A percentile compares a stretch with the other conserved stretches of the same genome.
phyloP scores from a whole-genome alignment of 805 yeast genomes.

The Candida nitratophila region DNA sequence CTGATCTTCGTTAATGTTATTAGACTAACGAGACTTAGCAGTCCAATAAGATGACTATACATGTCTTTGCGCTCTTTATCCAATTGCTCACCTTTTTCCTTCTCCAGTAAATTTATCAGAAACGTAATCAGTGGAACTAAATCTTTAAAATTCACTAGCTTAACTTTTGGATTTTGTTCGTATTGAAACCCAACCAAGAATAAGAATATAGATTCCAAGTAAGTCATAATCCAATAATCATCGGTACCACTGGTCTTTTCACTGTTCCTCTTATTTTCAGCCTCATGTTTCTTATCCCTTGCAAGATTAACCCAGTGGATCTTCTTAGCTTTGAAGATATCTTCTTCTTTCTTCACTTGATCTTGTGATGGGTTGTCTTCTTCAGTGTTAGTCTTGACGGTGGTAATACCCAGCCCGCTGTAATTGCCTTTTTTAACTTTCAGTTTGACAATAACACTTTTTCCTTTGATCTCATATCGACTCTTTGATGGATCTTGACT shows the following conservation, averaged over 20 bases:
- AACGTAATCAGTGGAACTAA: background rate
- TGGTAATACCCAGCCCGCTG: background rate
- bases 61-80: background rate
- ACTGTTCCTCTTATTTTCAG: background rate
- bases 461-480: background rate
- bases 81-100: background rate
- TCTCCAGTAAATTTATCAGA: background rate
- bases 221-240: background rate
- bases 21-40: background rate
- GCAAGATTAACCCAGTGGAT: conserved; percentile 8
- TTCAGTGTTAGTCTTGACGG: too few relatives aligned
- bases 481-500: background rate
- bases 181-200: conserved; percentile 17
- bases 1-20: background rate
- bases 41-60: background rate
- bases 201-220: conserved; percentile 12
- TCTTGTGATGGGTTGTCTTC: too few relatives aligned
- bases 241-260: too few relatives aligned
- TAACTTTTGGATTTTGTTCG: conserved; percentile 9
- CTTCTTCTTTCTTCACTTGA: background rate
- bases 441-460: background rate
- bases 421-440: background rate
- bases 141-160: background rate
- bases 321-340: conserved; percentile 2
- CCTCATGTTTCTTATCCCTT: conserved; percentile 5